These are phyloP conservation scores for Dendrobium nobile DNA, from an alignment of 106 monocot genomes.

Conservation along the genomic window DNA sequence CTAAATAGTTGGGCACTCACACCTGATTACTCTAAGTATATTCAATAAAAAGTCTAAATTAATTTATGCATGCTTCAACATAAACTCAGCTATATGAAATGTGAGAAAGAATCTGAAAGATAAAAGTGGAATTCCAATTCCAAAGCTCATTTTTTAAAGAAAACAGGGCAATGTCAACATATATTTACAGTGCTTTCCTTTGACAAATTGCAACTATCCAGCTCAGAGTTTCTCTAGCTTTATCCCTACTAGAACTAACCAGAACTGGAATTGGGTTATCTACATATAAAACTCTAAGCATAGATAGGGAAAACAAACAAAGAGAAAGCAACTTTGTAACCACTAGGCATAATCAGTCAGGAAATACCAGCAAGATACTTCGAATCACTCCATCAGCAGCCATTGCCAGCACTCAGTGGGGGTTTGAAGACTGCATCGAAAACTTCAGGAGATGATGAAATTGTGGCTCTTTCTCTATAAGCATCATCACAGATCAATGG, in stretches of 20 bases:
- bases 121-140: no score
- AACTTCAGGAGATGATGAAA: background rate
- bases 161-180: background rate
- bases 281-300: no score
- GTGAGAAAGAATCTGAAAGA: no score
- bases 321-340: background rate
- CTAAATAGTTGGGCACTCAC: no score
- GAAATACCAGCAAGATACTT: background rate
- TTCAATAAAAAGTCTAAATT: no score
- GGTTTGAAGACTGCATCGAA: no score
- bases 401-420: background rate
- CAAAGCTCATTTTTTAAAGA: no score
- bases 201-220: background rate
- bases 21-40: no score
- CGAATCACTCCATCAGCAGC: background rate
- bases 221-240: background rate
- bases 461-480: background rate
- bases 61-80: no score
- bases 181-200: background rate
- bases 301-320: background rate
- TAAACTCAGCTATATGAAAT: no score
- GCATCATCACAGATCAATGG: conserved; percentile 10
- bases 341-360: background rate
- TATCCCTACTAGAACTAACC: background rate
- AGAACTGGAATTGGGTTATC: background rate